Conservation (phyloP, 257 asterid species). For the Leonotis leonurus region DNA sequence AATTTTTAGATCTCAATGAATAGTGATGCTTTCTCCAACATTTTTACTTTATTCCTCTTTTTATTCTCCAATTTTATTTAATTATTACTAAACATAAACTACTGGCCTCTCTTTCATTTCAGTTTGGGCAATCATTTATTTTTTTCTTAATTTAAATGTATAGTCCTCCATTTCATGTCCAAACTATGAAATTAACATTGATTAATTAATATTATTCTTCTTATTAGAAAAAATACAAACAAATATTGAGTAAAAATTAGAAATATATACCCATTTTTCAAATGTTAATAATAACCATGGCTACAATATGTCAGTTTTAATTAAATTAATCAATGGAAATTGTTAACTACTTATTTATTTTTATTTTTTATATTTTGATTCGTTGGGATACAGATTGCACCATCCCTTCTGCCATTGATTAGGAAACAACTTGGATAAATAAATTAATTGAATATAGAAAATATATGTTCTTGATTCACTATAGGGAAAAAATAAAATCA, state of each 20-base stretch:
- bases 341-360: not conserved
- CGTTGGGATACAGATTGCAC: not conserved
- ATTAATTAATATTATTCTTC: not conserved
- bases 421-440: not conserved
- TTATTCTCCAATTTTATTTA: conserved; percentile 17
- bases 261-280: too few relatives aligned
- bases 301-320: not conserved
- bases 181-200: too few relatives aligned
- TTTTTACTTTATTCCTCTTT: conserved; percentile 24
- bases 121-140: not conserved
- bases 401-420: not conserved
- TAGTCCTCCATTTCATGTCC: too few relatives aligned
- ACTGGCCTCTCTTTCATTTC: not conserved
- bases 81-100: not conserved
- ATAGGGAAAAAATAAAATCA: not conserved
- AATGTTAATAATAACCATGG: too few relatives aligned
- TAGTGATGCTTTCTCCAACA: conserved; percentile 27
- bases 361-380: not conserved
- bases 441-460: not conserved
- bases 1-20: not conserved
- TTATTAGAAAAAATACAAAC: not conserved
- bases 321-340: not conserved
- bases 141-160: too few relatives aligned
- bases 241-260: too few relatives aligned
- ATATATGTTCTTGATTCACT: not conserved